Evolutionary conservation across 2,329 filamentous ascomycete genomes (phyloP).

Genomic region (Microsporum canis): DNA sequence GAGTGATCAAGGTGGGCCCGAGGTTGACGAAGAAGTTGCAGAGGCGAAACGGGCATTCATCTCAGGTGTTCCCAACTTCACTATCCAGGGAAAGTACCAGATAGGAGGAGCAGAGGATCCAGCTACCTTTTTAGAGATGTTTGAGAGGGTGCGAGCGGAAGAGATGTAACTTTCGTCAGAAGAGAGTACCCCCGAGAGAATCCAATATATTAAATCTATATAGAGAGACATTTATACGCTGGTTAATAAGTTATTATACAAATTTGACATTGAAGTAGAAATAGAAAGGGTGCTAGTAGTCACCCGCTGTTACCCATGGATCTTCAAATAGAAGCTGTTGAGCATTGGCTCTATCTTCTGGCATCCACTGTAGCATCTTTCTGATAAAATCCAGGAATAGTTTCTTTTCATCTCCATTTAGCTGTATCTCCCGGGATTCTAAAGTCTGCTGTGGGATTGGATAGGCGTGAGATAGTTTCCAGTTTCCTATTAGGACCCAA

Average conservation of each 20-base stretch:
- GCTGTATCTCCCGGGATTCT: not conserved
- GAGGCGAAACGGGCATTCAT: constrained; percentile 45
- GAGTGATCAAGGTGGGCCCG: constrained; percentile 43
- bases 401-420: constrained; percentile 21
- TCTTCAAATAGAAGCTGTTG: constrained; percentile 18
- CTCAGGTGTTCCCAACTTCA: constrained; percentile 63
- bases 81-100: constrained; percentile 56
- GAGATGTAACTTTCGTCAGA: not conserved
- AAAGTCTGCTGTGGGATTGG: constrained; percentile 7
- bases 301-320: not conserved
- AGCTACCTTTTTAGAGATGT: constrained; percentile 53
- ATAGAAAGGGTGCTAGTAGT: not conserved
- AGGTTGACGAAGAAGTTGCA: constrained; percentile 47
- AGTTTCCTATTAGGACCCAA: not conserved
- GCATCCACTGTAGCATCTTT: constrained; percentile 25
- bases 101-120: constrained; percentile 63
- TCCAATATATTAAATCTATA: too few species aligned
- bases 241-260: too few species aligned
- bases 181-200: too few species aligned
- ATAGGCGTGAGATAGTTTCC: constrained; percentile 8
- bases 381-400: constrained; percentile 22
- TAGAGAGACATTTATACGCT: not conserved
- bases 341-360: constrained; percentile 23
- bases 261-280: too few species aligned
- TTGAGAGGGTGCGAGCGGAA: constrained; percentile 48